phyloP scores from a whole-genome alignment of 495 filamentous ascomycete species.

The Aspergillus kassunensis region DNA sequence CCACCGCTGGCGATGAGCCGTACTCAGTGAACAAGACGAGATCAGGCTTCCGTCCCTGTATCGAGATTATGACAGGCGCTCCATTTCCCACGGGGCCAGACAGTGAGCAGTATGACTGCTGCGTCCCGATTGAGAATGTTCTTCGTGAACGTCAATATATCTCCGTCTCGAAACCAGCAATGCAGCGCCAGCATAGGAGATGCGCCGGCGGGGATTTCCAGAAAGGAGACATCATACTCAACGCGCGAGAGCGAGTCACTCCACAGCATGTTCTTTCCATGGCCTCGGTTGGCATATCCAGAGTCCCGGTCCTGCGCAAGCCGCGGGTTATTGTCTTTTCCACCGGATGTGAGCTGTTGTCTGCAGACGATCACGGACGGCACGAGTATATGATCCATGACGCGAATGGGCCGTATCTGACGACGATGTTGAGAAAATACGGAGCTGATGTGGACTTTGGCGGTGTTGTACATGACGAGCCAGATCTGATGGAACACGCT shows the following conservation, averaged over 20 bases:
- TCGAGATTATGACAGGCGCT: constrained; percentile 19
- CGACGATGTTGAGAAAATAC: background rate
- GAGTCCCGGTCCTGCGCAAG: constrained; percentile 5
- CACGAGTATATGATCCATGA: constrained; percentile 8
- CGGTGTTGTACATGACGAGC: constrained; percentile 7
- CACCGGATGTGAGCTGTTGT: constrained; percentile 11
- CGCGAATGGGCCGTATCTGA: constrained; percentile 17
- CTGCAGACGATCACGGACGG: too few species aligned
- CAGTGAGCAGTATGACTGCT: constrained; percentile 7
- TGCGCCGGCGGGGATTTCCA: constrained; percentile 15
- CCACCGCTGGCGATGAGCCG: constrained; percentile 11
- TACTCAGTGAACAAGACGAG: background rate
- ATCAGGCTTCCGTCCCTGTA: constrained; percentile 2
- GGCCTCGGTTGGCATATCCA: constrained; percentile 9
- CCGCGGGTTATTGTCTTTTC: constrained; percentile 12
- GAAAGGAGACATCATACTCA: constrained; percentile 6
- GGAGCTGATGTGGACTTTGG: constrained; percentile 13
- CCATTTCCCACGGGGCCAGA: constrained; percentile 1
- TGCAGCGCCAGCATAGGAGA: constrained; percentile 9
- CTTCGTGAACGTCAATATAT: constrained; percentile 5
- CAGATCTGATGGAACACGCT: background rate
- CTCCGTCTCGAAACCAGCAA: constrained; percentile 6
- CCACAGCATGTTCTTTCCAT: constrained; percentile 16
- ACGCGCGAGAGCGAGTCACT: background rate
- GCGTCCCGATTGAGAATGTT: constrained; percentile 13